Percentiles rank a stretch among this genome's conserved stretches.
phyloP scores from a whole-genome alignment of 2,329 filamentous ascomycete species.

The Cladosporium austrohemisphaericum region DNA sequence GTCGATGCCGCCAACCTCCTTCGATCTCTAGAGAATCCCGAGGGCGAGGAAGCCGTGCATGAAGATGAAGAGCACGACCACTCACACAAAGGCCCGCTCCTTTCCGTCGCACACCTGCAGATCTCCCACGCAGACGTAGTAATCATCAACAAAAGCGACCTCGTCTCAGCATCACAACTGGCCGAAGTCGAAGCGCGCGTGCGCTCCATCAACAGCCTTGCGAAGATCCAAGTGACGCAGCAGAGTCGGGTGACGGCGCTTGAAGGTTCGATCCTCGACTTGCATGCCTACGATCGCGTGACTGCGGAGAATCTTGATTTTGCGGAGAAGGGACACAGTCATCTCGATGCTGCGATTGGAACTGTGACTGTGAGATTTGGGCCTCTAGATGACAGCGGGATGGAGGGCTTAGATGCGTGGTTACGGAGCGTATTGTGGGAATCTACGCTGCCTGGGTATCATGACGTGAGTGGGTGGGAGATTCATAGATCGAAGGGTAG shows the following conservation, averaged over 20 bases:
- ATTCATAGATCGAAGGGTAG: conserved; percentile 87
- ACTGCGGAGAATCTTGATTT: conserved; percentile 62
- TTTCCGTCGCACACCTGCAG: conserved; percentile 92
- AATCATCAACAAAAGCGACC: conserved; percentile 87
- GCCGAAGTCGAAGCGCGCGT: conserved; percentile 67
- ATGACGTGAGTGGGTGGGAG: conserved; percentile 55
- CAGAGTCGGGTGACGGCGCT: conserved; percentile 76
- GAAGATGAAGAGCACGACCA: conserved; percentile 38
- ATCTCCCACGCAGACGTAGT: conserved; percentile 96
- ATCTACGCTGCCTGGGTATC: conserved; percentile 18
- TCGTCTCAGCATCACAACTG: conserved; percentile 69
- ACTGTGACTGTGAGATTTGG: conserved; percentile 70
- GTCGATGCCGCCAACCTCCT: conserved; percentile 94
- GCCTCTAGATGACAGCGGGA: conserved; percentile 52
- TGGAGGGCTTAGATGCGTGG: conserved; percentile 72
- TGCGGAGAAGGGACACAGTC: conserved; percentile 74
- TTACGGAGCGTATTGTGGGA: conserved; percentile 84
- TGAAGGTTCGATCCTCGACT: conserved; percentile 80
- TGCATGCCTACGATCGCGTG: conserved; percentile 89
- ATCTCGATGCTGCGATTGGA: conserved; percentile 85
- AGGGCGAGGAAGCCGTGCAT: conserved; percentile 27
- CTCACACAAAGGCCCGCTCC: conserved; percentile 58
- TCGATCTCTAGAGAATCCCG: conserved; percentile 69
- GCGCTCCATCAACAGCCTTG: conserved; percentile 81
- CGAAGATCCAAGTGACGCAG: conserved; percentile 76